A percentile compares a stretch with the other conserved stretches of the same genome.
These are phyloP conservation scores for Ganoderma multipileum DNA, from an alignment of 1,284 basidiomycete genomes.

Conservation along the genomic window DNA sequence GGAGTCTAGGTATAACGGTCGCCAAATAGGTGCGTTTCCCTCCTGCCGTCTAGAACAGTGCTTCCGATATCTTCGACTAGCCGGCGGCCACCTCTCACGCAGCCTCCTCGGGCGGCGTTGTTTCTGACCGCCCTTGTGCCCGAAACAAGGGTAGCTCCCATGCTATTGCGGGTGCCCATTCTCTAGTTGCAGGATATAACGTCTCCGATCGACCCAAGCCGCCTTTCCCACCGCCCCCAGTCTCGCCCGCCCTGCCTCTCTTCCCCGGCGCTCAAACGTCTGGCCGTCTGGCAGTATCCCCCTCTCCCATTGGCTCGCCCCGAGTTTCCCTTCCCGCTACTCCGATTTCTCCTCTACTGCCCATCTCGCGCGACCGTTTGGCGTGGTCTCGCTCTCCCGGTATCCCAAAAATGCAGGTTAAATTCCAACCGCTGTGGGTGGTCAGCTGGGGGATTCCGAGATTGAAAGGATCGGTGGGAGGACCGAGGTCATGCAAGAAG, in stretches of 20 bases:
- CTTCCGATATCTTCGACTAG: not conserved
- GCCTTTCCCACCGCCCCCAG: not conserved
- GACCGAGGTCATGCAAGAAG: not conserved
- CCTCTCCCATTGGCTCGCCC: not conserved
- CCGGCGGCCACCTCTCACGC: not conserved
- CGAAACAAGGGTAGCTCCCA: not conserved
- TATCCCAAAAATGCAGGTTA: not conserved
- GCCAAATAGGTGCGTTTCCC: not conserved
- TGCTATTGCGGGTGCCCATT: not conserved
- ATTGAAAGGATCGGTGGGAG: not conserved
- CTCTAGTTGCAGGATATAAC: not conserved
- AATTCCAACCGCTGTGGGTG: not conserved
- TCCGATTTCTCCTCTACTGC: not conserved
- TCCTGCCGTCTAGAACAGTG: not conserved
- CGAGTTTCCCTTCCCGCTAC: not conserved
- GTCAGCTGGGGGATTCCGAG: not conserved
- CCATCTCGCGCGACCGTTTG: not conserved
- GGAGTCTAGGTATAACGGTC: not conserved
- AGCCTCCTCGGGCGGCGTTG: not conserved
- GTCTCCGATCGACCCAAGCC: not conserved
- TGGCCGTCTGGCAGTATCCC: not conserved
- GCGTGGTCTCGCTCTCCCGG: not conserved
- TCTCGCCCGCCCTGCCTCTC: not conserved
- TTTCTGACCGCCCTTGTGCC: not conserved
- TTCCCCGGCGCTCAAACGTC: not conserved